Evolutionary conservation across 2,329 filamentous ascomycete species (phyloP), one percentile per base, ranked within the genome.

Genomic region (Colletotrichum sp.): DNA sequence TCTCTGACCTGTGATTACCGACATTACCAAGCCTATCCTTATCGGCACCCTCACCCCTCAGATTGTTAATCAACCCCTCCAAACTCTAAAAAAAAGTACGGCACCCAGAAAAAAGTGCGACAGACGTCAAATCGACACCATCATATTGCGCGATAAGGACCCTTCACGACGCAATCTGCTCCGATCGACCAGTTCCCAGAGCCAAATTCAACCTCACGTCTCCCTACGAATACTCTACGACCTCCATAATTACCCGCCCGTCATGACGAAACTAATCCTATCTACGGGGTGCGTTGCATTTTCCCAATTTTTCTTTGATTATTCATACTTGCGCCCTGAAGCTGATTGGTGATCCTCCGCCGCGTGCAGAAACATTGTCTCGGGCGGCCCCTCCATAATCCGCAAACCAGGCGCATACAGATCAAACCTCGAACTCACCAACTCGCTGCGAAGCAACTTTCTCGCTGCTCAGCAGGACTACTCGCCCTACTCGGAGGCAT

Each of bases 341-440:
- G 75, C 77, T 78, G 72, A 78, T 77, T 78, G 77, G 75, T 59
- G 72, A 67, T 71, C 63, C 12, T 59, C 60, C 30, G 64, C 34
- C 28, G 34, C 62, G 26, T 74, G 63, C 80, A 92, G 90, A 82
- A 98, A 98, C 88, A 94, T 98, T 84, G 95, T 98, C 90, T 93
- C 93, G 80, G 93, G 92, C 78, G 95, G 95, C 73, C 94, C 95
- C 73, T 95, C 95, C 65, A 93, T 98, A 78, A 94, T 98, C 84
- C 93, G 95, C 77, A 95, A 95, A 81, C 92, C 93, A 18, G 90
- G 93, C 76, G 91, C 92, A 79, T 93, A 93, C 82, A 95, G 96
- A 83, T 98, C 96, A 71, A 99, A 99, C 84, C 93, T 96, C 80
- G 97, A 99, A 85, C 92, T 99, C 80, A 94, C 96, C 78, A 96